Percentiles rank a stretch among this genome's conserved stretches.
Conservation (phyloP, 345 rosid species). For the Eucalyptus erythrocorys region DNA sequence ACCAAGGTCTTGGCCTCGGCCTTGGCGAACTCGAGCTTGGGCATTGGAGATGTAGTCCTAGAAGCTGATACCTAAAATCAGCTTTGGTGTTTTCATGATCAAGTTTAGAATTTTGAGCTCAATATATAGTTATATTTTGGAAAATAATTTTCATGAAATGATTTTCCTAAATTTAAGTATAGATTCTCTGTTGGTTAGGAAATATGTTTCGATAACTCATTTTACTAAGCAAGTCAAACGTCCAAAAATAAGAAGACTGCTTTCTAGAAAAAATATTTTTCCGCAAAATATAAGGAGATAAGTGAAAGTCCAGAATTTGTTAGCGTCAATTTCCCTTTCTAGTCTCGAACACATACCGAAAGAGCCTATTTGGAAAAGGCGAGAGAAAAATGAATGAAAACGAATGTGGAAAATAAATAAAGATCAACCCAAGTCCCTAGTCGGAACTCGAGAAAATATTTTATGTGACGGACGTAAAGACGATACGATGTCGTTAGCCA, state of each 20-base stretch:
- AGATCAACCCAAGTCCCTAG: neutral
- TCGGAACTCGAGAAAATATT: neutral
- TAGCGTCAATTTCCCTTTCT: neutral
- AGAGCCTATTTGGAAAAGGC: neutral
- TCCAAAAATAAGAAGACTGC: neutral
- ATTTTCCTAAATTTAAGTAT: neutral
- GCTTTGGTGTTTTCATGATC: no score
- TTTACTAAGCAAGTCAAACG: neutral
- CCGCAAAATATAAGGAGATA: neutral
- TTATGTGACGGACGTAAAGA: neutral
- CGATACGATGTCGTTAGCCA: neutral
- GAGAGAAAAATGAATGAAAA: neutral
- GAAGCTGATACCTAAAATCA: neutral
- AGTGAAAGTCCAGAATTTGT: neutral
- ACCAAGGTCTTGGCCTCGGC: neutral
- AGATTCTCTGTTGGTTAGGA: no score
- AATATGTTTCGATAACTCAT: neutral
- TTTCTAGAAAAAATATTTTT: neutral
- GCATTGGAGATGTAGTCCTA: neutral
- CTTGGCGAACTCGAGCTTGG: rapidly evolving
- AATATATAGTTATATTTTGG: rapidly evolving
- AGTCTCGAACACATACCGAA: neutral
- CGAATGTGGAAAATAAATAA: neutral
- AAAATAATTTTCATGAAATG: no score
- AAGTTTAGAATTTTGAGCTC: neutral